Evolutionary conservation across 2,329 filamentous ascomycete genomes (phyloP), one percentile per base, ranked within the genome.

Genomic region (Ophiostoma angusticollis): DNA sequence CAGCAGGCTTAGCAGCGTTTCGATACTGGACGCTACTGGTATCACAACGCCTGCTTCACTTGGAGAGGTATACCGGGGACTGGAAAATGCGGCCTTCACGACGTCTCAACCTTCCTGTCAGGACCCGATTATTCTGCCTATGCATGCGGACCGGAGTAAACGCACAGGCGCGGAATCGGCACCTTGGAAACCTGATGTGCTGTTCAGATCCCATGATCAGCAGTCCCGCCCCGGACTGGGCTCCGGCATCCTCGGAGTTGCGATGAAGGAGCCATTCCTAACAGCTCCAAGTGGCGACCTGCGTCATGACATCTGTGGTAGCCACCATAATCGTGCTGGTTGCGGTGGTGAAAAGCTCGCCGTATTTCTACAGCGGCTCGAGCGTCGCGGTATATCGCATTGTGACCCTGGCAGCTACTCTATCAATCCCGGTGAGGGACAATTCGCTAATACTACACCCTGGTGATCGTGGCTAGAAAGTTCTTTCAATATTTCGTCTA

Each of bases 371-470:
- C 30, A 41, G 32, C 27, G 37, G 17, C 34, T 43, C 8, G 40
- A 39, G 24, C 25, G 35, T 35, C 38, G 36, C 11, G 41, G 41
- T 17, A 22, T 44, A 18, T 43, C 42, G 18, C 37, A 41, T 31
- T 40, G 42, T 34, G 29, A 41, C 38, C 47, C 9, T 21, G 19
- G 21, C 21, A 16, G 14, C 11, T 18, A 17, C 13, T 29, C n/a
- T 7, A 13, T 13, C 25, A 28, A 13, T 28, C 11, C 25, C 27
- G n/a, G n/a, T n/a, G n/a, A n/a, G n/a, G n/a, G n/a, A n/a, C n/a
- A n/a, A n/a, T n/a, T n/a, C n/a, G n/a, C n/a, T n/a, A n/a, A n/a
- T n/a, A n/a, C n/a, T n/a, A n/a, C n/a, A n/a, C n/a, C n/a, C n/a
- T n/a, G n/a, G n/a, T n/a, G n/a, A n/a, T n/a, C n/a, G n/a, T n/a